These are phyloP conservation scores for Entrophospora sp. DNA, from an alignment of 192 early-diverging fungal genomes.

Conservation along the genomic window DNA sequence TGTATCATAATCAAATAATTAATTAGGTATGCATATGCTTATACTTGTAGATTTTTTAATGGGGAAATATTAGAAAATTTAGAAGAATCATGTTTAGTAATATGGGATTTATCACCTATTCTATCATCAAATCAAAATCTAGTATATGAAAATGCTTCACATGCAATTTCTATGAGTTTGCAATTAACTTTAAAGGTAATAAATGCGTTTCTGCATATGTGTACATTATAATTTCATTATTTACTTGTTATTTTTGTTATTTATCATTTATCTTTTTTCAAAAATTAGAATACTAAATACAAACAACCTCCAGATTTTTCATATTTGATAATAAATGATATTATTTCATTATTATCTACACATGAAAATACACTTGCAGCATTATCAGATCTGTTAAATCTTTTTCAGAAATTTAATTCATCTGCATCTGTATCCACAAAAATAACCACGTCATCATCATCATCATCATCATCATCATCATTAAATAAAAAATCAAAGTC, in stretches of 20 bases:
- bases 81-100: neutral
- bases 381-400: slow-evolving; percentile 6
- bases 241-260: neutral
- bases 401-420: no score
- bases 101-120: slow-evolving; percentile 16
- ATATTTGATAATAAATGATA: slow-evolving; percentile 8
- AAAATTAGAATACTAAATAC: slow-evolving; percentile 10
- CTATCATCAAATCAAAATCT: neutral
- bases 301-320: slow-evolving; percentile 11
- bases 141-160: slow-evolving; percentile 6
- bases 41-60: slow-evolving; percentile 14
- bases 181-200: neutral
- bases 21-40: slow-evolving; percentile 10
- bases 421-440: no score
- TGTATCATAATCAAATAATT: neutral
- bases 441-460: no score
- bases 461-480: no score
- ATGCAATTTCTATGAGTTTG: slow-evolving; percentile 7
- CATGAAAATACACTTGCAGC: neutral
- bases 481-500: no score
- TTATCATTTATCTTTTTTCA: neutral
- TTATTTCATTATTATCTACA: neutral
- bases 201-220: no score
- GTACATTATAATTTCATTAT: no score
- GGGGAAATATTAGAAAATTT: slow-evolving; percentile 4